These are phyloP conservation scores for Millerago galiae DNA, from an alignment of 805 yeast genomes.

Conservation along the genomic window DNA sequence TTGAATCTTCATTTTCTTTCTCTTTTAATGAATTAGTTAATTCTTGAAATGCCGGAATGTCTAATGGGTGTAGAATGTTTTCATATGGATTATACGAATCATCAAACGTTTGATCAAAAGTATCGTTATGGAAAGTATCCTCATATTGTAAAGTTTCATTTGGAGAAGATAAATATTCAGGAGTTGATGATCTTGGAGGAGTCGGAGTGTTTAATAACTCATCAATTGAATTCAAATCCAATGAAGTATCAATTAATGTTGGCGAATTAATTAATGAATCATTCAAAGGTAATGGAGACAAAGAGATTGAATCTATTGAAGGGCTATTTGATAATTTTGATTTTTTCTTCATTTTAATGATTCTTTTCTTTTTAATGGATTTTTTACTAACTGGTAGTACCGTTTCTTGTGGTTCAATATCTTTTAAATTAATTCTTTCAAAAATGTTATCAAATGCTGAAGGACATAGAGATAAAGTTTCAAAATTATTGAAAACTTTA, in stretches of 20 bases:
- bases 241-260: constrained; percentile 1
- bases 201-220: not conserved
- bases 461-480: constrained; percentile 19
- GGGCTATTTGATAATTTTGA: not conserved
- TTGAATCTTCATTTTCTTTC: not conserved
- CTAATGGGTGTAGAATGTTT: constrained; percentile 20
- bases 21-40: constrained; percentile 1
- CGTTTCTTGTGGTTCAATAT: constrained; percentile 2
- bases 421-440: constrained; percentile 13
- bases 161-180: not conserved
- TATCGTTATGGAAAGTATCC: constrained; percentile 1
- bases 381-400: not conserved
- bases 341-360: constrained; percentile 15
- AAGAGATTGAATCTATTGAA: not conserved
- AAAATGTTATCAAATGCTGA: constrained; percentile 12
- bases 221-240: constrained; percentile 5
- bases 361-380: constrained; percentile 15
- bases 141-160: not conserved
- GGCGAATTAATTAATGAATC: constrained; percentile 4
- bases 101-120: constrained; percentile 1
- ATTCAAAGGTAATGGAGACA: constrained; percentile 3
- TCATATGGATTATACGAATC: constrained; percentile 18
- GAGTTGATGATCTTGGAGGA: too few species aligned
- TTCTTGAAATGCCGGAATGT: constrained; percentile 13
- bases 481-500: constrained; percentile 6